Evolutionary conservation across 306 rosid genomes (phyloP), one percentile per base, ranked within the genome.

Genomic region (Begonia masoniana): DNA sequence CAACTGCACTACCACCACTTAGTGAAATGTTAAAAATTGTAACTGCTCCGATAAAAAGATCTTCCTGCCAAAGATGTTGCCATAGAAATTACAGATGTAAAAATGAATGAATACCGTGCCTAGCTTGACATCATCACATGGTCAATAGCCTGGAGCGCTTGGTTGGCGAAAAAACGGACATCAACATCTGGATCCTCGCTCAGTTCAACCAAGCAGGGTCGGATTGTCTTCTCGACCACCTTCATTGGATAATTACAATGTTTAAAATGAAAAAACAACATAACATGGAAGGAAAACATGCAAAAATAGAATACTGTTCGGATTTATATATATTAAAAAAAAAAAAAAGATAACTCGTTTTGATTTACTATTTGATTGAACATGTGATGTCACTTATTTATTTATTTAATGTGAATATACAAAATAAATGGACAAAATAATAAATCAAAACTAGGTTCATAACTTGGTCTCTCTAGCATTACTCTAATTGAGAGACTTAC

Each of bases 131-230:
- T 84, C 88, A 84, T 82, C 14, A 84, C 84, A 57, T 84, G 75
- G 67, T 88, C 95, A 60, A 82, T 79, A 52, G 97, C 75, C 68
- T 84, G 93, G 16, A 84, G 80, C 23, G 95, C 95, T 81, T 88
- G 95, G 79, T 71, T 82, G 53, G 97, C 80, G 8, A 84, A 88
- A 66, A 75, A 79, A 47, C 97, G 85, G 36, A 88, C 97, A 53
- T 88, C 97, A 43, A 88, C 97, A 65, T 88, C 97, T 42, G 97
- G 97, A 62, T 88, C 97, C 76, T 88, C 97, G 5, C 93, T 69
- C 43, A 88, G 93, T 77, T 88, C 97, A 57, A 84, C 86, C 73
- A 88, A 67, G 62, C 93, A 67, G 12, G 97, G 97, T 36, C 97
- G 93, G 51, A 88, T 74, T 1, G 86, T 73, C 63, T 75, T 88